phyloP scores from a whole-genome alignment of 495 filamentous ascomycete species.

The Neurospora sp. region DNA sequence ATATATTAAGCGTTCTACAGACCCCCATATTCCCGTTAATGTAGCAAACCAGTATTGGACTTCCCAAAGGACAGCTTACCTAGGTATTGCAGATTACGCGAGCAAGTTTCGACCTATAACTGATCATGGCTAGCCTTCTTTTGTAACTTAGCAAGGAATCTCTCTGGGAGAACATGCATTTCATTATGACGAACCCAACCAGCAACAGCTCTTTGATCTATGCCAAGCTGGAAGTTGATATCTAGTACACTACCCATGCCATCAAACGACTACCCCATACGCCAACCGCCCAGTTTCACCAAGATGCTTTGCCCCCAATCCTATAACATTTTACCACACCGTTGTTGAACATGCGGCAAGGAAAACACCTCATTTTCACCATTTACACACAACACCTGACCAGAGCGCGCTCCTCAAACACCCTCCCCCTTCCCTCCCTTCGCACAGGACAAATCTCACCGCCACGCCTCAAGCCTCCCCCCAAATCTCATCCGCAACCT shows the following conservation, averaged over 20 bases:
- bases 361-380: background rate
- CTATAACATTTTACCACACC: background rate
- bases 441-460: no score
- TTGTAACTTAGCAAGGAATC: background rate
- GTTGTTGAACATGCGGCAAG: background rate
- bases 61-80: no score
- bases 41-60: no score
- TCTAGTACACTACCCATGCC: slow-evolving; percentile 1
- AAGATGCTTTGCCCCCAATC: background rate
- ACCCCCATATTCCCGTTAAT: no score
- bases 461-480: slow-evolving; percentile 37
- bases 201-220: background rate
- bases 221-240: slow-evolving; percentile 8
- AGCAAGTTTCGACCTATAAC: background rate
- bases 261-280: background rate
- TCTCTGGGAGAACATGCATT: background rate
- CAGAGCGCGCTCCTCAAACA: no score
- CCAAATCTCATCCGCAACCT: slow-evolving; percentile 63
- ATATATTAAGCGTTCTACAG: no score
- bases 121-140: background rate
- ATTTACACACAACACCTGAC: no score
- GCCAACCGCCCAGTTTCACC: background rate
- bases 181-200: background rate
- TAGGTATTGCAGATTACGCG: no score
- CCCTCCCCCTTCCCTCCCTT: no score